Evolutionary conservation across 768 basidiomycete genomes (phyloP).

Genomic region (Boletellus ananas): DNA sequence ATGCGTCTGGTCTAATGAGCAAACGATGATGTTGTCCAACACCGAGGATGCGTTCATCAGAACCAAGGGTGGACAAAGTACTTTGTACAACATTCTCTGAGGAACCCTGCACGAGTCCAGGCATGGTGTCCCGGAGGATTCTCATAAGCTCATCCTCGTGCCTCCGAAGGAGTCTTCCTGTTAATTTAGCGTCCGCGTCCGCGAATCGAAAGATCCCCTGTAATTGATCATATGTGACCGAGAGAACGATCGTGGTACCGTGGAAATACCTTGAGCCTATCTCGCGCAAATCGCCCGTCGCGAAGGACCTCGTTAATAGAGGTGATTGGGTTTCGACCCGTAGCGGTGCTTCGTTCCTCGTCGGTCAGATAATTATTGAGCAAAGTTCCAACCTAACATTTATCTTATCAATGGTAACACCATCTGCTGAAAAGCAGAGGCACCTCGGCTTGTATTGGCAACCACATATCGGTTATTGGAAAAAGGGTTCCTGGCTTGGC

Average conservation of each 20-base stretch:
- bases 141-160: slow-evolving; percentile 85
- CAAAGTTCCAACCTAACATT: slow-evolving; percentile 68
- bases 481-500: slow-evolving; percentile 74
- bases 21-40: slow-evolving; percentile 78
- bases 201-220: slow-evolving; percentile 88
- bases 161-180: slow-evolving; percentile 60
- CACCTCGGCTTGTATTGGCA: slow-evolving; percentile 86
- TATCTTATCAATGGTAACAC: slow-evolving; percentile 3
- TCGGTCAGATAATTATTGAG: slow-evolving; percentile 90
- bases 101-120: slow-evolving; percentile 79
- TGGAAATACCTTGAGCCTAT: slow-evolving; percentile 65
- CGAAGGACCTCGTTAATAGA: slow-evolving; percentile 93
- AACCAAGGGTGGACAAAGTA: slow-evolving; percentile 54
- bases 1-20: slow-evolving; percentile 86
- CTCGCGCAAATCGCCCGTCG: slow-evolving; percentile 74
- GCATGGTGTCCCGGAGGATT: slow-evolving; percentile 86
- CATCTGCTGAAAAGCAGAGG: neutral
- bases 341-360: slow-evolving; percentile 74
- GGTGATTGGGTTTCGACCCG: slow-evolving; percentile 82
- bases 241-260: neutral
- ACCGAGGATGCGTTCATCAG: slow-evolving; percentile 72
- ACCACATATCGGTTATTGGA: slow-evolving; percentile 84
- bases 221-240: neutral
- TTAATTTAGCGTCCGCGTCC: slow-evolving; percentile 79
- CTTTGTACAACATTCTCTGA: slow-evolving; percentile 59